Evolutionary conservation across 306 rosid species (phyloP), one percentile per base, ranked within the genome.

Genomic region (Rosa chinensis): DNA sequence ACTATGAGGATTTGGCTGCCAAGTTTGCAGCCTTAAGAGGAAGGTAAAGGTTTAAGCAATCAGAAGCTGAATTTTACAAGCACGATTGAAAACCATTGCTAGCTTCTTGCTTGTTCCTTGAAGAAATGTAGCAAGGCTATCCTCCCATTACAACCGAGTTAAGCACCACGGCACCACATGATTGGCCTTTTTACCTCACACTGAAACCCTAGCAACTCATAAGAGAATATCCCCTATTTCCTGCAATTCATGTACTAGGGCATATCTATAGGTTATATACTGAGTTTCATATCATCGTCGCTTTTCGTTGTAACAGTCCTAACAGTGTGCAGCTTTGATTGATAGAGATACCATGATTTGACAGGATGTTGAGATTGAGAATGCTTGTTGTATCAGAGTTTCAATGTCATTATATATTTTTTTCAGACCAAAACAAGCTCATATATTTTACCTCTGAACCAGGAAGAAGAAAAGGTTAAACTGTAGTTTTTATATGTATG

Each of bases 1-100:
- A 93, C 83, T 95, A 85, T 77, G 99, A 93, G 72, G 97, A 91
- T 86, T 82, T 95, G 85, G 92, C 96, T 72, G 93, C 93, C 55
- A 87, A 86, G 76, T 86, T 95, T 88, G 98, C 97, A 3, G 94
- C 98, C 55, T 74, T 95, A 83, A 92, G 89, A 83, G 96, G 97
- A 77, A 82, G 82, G 76, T 91, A 83, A 84, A 53, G 71, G 75
- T 76, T 50, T 25, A 75, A 78, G 79, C 76, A 69, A 53, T 75
- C 79, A 52, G 71, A 63, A 52, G 32, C 78, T 74, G 72, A 70
- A 53, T 67, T 68, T 70, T 82, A 83, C 59, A 42, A 62, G 77
- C 79, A 63, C 4, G 77, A 52, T 81, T 81, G 70, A 72, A 44
- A 20, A 43, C 63, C 78, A 39, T 75, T 81, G 71, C 74, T 75